Evolutionary conservation across 331 rosid species (phyloP).

Genomic region (Rosa hybrid): DNA sequence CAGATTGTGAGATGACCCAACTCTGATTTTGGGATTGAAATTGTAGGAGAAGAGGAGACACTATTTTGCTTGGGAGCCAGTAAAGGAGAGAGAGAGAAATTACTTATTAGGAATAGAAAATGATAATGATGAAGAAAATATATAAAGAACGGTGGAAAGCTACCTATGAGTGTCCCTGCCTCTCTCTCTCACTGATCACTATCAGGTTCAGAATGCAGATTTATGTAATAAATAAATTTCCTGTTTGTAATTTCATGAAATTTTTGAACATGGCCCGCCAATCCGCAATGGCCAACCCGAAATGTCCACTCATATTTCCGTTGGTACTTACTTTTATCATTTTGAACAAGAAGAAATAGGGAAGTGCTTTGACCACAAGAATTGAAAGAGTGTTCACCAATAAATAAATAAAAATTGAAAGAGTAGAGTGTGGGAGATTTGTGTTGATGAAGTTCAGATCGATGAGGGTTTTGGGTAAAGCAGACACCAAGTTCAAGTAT

Average conservation of each 20-base stretch:
- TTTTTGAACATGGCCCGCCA: conserved; percentile 17
- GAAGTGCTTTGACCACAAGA: too few relatives aligned
- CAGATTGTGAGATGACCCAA: background rate
- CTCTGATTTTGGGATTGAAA: conserved; percentile 7
- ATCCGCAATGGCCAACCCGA: background rate
- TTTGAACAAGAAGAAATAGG: background rate
- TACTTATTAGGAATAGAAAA: background rate
- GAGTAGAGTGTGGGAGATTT: too few relatives aligned
- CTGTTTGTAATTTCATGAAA: background rate
- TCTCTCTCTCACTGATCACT: background rate
- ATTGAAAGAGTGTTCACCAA: too few relatives aligned
- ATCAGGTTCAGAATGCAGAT: background rate
- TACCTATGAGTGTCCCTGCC: too few relatives aligned
- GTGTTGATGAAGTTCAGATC: too few relatives aligned
- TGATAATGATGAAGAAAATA: background rate
- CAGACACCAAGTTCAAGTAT: too few relatives aligned
- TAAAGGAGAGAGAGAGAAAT: background rate
- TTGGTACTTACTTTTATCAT: background rate
- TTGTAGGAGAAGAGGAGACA: background rate
- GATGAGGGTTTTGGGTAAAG: too few relatives aligned
- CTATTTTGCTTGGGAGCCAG: background rate
- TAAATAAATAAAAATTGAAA: too few relatives aligned
- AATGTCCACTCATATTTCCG: background rate
- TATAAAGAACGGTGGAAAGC: background rate
- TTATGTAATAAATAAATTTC: background rate